These are phyloP conservation scores for Boletus pseudo-olivaceus DNA, from an alignment of 768 basidiomycete species.

Conservation along the genomic window DNA sequence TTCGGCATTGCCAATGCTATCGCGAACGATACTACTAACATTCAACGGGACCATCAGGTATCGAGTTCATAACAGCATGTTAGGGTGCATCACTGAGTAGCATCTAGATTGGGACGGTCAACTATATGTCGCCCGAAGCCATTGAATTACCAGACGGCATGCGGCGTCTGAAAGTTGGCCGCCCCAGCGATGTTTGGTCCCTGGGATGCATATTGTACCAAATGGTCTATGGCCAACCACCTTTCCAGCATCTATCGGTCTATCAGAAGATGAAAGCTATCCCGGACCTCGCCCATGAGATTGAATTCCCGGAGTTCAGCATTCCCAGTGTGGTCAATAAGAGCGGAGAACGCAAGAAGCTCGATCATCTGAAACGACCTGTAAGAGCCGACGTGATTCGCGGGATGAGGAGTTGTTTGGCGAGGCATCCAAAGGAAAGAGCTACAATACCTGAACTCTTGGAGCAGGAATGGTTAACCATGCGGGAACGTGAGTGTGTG, in stretches of 20 bases:
- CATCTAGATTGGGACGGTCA: slow-evolving; percentile 86
- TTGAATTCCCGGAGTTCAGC: slow-evolving; percentile 78
- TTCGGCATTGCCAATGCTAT: slow-evolving; percentile 99
- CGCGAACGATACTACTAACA: slow-evolving; percentile 97
- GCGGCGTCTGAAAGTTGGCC: slow-evolving; percentile 90
- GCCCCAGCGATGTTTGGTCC: slow-evolving; percentile 96
- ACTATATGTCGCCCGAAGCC: slow-evolving; percentile 99
- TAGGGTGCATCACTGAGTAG: not conserved
- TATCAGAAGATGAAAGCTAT: slow-evolving; percentile 94
- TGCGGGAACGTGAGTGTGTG: slow-evolving; percentile 39
- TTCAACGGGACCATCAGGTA: slow-evolving; percentile 94
- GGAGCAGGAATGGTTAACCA: slow-evolving; percentile 73
- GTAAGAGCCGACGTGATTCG: slow-evolving; percentile 75
- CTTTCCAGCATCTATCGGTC: slow-evolving; percentile 82
- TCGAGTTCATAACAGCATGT: slow-evolving; percentile 2
- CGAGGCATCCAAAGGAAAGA: slow-evolving; percentile 75
- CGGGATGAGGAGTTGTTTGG: slow-evolving; percentile 79
- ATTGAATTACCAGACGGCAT: slow-evolving; percentile 85
- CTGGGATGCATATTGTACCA: slow-evolving; percentile 97
- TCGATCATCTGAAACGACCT: slow-evolving; percentile 66
- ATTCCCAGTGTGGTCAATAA: slow-evolving; percentile 39
- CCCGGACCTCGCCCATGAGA: slow-evolving; percentile 68
- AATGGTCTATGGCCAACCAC: slow-evolving; percentile 94
- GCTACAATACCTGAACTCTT: slow-evolving; percentile 86
- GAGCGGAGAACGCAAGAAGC: slow-evolving; percentile 40